Percentiles rank a stretch among this genome's conserved stretches.
phyloP scores from a whole-genome alignment of 169 alveolate genomes.

The Prorocentrum cordatum region DNA sequence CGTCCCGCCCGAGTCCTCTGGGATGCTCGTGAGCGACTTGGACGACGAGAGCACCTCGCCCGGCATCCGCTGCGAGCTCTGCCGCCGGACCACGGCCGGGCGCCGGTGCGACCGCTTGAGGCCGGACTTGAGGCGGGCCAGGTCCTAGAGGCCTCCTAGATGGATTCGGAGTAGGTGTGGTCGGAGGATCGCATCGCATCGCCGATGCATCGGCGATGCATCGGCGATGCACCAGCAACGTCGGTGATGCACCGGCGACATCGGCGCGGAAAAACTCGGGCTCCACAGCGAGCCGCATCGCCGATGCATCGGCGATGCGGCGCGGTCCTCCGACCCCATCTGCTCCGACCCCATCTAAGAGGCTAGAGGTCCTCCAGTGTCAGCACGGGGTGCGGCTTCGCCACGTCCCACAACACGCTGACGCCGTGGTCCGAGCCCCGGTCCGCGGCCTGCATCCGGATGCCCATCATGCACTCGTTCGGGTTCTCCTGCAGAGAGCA shows the following conservation, averaged over 20 bases:
- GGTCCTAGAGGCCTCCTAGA: neutral
- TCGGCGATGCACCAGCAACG: neutral
- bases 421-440: slow-evolving; percentile 10
- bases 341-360: neutral
- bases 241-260: neutral
- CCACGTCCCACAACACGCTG: slow-evolving; percentile 45
- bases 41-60: slow-evolving; percentile 1
- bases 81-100: neutral
- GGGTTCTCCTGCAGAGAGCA: too few relatives aligned
- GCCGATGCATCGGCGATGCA: neutral
- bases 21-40: slow-evolving; percentile 35
- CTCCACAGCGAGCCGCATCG: neutral
- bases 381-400: slow-evolving; percentile 39
- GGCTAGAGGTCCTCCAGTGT: neutral
- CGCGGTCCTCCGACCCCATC: too few relatives aligned
- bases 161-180: neutral
- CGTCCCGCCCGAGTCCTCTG: too few relatives aligned
- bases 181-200: neutral
- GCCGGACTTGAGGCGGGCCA: neutral
- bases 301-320: neutral
- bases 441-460: neutral
- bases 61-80: neutral
- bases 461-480: slow-evolving; percentile 62
- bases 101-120: slow-evolving; percentile 55
- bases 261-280: slow-evolving; percentile 7